Base-by-base conservation (phyloP, 257 asterid species). In the Solanum pimpinellifolium region DNA sequence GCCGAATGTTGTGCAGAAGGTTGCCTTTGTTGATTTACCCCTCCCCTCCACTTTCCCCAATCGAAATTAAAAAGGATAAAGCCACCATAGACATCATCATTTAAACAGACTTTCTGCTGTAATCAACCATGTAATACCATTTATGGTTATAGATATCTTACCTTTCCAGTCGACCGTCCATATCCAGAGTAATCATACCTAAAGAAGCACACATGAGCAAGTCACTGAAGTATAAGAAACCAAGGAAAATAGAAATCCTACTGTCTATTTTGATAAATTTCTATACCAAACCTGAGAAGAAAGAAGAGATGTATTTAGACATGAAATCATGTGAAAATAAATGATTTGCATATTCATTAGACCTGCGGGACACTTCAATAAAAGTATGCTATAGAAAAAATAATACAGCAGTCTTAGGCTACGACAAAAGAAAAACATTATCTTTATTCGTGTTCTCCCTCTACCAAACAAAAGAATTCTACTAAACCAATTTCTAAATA, bases 141-240 rank as follows among this genome's bases (percentile, higher is more conserved):
- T 72, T 33, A 72, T 72, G 46, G 78, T 33, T 16, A 18, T 81
- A 86, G 68, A 83, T 20, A 90, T 89, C 98, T 91, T 62, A 97
- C 99, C 99, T 97, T 97, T 89, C 99, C 99, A 11, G 96, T 91
- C 74, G 99, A 97, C 89, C 90, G 98, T 68, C 99, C 99, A 89
- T 96, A 97, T 83, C 99, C 99, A 4, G 99, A 97, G 92, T 97
- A 97, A 88, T 97, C 99, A 89, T 96, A 96, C 94, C 99, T 97
- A 89, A 59, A 87, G 10, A 18, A 86, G 83, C 86, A 86, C 33
- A 66, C 46, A 81, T n/a, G 68, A 86, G 52, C 87, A 86, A 72
- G 89, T 89, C 70, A 86, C 90, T 84, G 72, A 80, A 87, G 70
- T 49, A 37, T 20, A 60, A 81, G 13, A 81, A 31, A 80, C 21